Percentiles rank a stretch among this genome's conserved stretches.
These are phyloP conservation scores for Corchorus capsularis DNA, from an alignment of 345 rosid species.

Conservation along the genomic window DNA sequence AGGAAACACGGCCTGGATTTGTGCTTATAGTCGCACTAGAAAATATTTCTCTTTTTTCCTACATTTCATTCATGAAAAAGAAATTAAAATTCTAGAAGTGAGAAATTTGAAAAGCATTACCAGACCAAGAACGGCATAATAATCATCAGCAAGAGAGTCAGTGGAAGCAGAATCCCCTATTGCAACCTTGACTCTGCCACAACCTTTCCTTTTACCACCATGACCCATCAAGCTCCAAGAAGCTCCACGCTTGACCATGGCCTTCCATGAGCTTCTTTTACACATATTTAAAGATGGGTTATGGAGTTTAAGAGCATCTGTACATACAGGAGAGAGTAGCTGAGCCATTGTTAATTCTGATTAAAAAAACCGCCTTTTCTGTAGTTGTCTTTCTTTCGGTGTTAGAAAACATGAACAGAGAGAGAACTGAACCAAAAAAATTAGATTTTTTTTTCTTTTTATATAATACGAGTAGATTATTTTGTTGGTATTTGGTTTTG, in stretches of 20 bases:
- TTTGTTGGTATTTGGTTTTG: neutral
- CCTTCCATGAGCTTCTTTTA: constrained; percentile 42
- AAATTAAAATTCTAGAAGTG: constrained; percentile 3
- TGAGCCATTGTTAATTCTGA: constrained; percentile 61
- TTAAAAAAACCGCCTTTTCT: too few relatives aligned
- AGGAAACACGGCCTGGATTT: neutral
- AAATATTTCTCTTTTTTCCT: neutral
- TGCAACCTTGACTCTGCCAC: constrained; percentile 55
- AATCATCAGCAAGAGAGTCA: constrained; percentile 69
- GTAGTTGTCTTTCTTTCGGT: neutral
- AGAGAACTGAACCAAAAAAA: too few relatives aligned
- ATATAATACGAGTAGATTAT: neutral
- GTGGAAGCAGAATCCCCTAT: constrained; percentile 46
- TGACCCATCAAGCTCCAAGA: constrained; percentile 34
- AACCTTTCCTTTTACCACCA: constrained; percentile 37
- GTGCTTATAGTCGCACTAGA: neutral
- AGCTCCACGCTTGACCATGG: constrained; percentile 29
- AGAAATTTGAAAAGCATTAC: constrained; percentile 37
- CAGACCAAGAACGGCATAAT: constrained; percentile 84
- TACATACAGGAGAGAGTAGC: constrained; percentile 70
- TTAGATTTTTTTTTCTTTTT: too few relatives aligned
- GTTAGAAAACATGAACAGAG: constrained; percentile 6
- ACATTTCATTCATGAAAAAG: neutral
- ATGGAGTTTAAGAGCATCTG: constrained; percentile 62
- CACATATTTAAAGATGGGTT: constrained; percentile 40